Base-by-base conservation (phyloP, 1,284 basidiomycete species). In the Cryptococcus hybrid region DNA sequence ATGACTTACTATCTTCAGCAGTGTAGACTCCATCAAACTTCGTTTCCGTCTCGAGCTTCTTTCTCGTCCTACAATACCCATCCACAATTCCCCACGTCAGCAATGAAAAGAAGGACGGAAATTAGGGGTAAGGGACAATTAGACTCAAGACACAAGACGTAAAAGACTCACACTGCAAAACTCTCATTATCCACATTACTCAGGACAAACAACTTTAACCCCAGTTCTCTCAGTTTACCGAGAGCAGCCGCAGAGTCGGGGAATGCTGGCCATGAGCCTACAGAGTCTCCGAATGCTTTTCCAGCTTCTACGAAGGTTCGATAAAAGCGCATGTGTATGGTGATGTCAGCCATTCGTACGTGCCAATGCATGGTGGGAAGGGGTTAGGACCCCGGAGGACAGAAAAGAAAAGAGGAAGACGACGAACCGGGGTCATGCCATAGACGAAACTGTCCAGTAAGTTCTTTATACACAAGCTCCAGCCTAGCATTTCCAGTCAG, bases 221-320 rank as follows among this genome's bases (percentile, higher is more conserved):
- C 69, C 44, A 62, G 12, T 18, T 59, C 55, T 36, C 65, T 53
- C 2, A 74, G 62, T 18, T 50, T 59, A n/a, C 49, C 56, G 2
- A 74, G 61, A 3, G 69, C 63, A 13, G 57, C 58, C 3, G 63
- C 56, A 6, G 67, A 66, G 54, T 74, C 71, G 7, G 64, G 59
- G 57, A 72, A 74, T 7, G 66, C 65, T 13, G 70, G 70, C 71
- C 71, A 74, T 2, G 52, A 51, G 13, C 62, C 63, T 5, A 71
- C 62, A 12, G 58, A 63, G 12, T 58, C 37, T 6, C 64, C 71
- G 52, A 67, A 74, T 2, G 61, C 62, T 18, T 55, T 24, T 7
- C 69, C 66, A 4, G 59, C 63, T 15, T 59, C 70, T 66, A 48
- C 8, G 12, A 35, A 3, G 9, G 35, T 11, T 18, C 1, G 42